Evolutionary conservation across 345 rosid genomes (phyloP).

Genomic region (Triadica sebifera): DNA sequence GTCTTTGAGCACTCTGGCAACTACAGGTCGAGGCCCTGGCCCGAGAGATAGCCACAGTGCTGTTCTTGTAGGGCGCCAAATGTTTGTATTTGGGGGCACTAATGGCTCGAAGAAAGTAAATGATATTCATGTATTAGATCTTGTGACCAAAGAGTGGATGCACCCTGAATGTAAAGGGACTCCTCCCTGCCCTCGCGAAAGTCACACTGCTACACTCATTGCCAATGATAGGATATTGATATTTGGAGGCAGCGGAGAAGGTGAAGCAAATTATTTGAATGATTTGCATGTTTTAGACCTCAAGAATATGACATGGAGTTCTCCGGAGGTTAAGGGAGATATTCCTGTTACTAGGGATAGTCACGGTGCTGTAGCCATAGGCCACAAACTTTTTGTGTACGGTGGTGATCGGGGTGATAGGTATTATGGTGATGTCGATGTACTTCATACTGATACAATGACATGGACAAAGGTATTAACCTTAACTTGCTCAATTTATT

Average conservation of each 20-base stretch:
- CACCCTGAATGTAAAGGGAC: conserved; percentile 44
- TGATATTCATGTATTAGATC: conserved; percentile 60
- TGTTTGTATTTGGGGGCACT: conserved; percentile 75
- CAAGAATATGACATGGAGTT: conserved; percentile 58
- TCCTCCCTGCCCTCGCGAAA: conserved; percentile 64
- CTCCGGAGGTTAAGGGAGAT: conserved; percentile 52
- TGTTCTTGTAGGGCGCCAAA: conserved; percentile 50
- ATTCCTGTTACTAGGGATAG: conserved; percentile 73
- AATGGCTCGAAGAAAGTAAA: conserved; percentile 70
- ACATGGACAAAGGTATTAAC: conserved; percentile 61
- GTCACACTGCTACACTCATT: conserved; percentile 65
- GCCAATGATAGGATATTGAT: conserved; percentile 48
- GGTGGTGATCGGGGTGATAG: conserved; percentile 77
- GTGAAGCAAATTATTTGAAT: conserved; percentile 68
- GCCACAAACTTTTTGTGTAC: conserved; percentile 49
- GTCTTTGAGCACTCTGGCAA: conserved; percentile 50
- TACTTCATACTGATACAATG: conserved; percentile 46
- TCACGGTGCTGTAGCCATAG: conserved; percentile 54
- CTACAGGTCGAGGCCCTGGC: conserved; percentile 67
- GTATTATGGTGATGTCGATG: conserved; percentile 58
- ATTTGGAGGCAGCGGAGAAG: conserved; percentile 83
- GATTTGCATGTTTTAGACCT: conserved; percentile 67
- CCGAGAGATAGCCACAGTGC: conserved; percentile 80
- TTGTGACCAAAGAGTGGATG: conserved; percentile 53
- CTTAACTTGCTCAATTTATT: conserved; percentile 6